Evolutionary conservation across 2,329 filamentous ascomycete species (phyloP).

Genomic region (Teratosphaeria epicoccoides): DNA sequence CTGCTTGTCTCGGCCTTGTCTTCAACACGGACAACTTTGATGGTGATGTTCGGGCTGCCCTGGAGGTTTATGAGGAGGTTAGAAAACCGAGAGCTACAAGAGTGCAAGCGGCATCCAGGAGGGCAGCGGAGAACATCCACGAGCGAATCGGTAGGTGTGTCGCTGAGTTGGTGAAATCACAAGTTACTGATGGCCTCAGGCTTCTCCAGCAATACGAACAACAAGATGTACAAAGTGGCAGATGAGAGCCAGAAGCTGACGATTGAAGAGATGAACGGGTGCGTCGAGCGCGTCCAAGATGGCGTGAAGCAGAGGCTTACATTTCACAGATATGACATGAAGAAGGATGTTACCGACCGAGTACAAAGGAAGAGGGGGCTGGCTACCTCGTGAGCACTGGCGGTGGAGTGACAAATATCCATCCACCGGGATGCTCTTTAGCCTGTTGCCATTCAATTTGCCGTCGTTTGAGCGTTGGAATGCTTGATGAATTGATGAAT

Average conservation of each 20-base stretch:
- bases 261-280: conserved; percentile 58
- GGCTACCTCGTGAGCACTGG: background rate
- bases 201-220: conserved; percentile 50
- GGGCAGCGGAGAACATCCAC: conserved; percentile 30
- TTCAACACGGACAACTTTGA: conserved; percentile 41
- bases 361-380: background rate
- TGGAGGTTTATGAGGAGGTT: conserved; percentile 28
- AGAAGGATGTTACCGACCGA: background rate
- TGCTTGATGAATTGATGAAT: no score
- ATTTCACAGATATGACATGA: conserved; percentile 1
- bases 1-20: conserved; percentile 51
- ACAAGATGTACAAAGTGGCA: conserved; percentile 48
- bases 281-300: conserved; percentile 1
- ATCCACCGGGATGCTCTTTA: background rate
- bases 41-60: conserved; percentile 23
- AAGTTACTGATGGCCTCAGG: conserved; percentile 26
- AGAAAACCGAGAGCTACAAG: conserved; percentile 29
- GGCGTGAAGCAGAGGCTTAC: background rate
- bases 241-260: conserved; percentile 51
- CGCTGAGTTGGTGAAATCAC: background rate
- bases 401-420: background rate
- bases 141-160: conserved; percentile 30
- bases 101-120: conserved; percentile 27
- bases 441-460: background rate
- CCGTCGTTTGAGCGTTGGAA: background rate